A percentile compares a stretch with the other conserved stretches of the same genome.
Conservation (phyloP, 176 grass and related monocot species). For the Tuctoria greenei region DNA sequence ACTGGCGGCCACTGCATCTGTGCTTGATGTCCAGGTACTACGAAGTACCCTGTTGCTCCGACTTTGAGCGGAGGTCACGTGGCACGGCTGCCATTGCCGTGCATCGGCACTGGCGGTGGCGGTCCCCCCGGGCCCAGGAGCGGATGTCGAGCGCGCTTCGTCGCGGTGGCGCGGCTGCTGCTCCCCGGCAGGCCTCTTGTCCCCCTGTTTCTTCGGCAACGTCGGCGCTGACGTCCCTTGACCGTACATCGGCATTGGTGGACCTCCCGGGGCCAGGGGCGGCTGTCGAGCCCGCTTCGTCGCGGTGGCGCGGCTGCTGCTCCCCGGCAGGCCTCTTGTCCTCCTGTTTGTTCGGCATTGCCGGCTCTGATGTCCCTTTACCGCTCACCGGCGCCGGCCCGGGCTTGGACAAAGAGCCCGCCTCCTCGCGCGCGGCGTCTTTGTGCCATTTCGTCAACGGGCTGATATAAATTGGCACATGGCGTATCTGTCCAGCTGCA, state of each 20-base stretch:
- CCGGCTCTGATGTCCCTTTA: background rate
- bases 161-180: background rate
- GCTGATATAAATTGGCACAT: slow-evolving; percentile 25
- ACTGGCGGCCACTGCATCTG: background rate
- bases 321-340: slow-evolving; percentile 19
- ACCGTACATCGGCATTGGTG: background rate
- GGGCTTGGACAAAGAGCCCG: background rate
- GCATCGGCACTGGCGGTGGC: background rate
- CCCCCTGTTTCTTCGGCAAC: background rate
- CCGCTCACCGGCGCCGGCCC: background rate
- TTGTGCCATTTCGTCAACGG: background rate
- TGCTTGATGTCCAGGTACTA: background rate
- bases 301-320: background rate
- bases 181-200: slow-evolving; percentile 19
- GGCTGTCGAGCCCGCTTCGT: background rate
- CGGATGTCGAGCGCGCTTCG: background rate
- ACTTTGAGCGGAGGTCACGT: background rate
- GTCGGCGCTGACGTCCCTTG: background rate
- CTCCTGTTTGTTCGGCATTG: background rate
- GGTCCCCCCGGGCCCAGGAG: too few relatives aligned
- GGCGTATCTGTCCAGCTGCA: slow-evolving; percentile 39
- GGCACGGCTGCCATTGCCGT: background rate
- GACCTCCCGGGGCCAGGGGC: too few relatives aligned
- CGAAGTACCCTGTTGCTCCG: background rate
- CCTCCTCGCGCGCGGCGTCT: background rate